phyloP scores from a whole-genome alignment of 2,329 filamentous ascomycete species.

The Paecilomyces formosus region DNA sequence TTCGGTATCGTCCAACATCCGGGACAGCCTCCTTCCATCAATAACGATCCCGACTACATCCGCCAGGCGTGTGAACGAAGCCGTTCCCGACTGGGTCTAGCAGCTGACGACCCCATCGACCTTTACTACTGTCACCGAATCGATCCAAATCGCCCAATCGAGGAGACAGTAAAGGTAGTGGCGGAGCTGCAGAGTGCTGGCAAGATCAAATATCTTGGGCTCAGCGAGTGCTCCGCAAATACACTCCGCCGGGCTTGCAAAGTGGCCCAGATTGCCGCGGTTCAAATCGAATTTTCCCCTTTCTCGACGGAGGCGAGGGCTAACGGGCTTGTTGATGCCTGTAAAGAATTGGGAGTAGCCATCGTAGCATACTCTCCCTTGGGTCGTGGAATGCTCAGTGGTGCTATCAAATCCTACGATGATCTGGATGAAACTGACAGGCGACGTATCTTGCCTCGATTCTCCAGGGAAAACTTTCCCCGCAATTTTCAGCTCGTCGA shows the following conservation, averaged over 20 bases:
- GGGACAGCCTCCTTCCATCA: no score
- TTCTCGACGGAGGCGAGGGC: conserved; percentile 40
- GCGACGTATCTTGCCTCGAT: no score
- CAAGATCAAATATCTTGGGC: conserved; percentile 47
- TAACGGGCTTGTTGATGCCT: conserved; percentile 37
- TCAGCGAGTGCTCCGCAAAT: conserved; percentile 42
- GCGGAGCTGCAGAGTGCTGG: conserved; percentile 42
- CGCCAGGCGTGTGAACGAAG: conserved; percentile 32
- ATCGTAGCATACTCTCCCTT: conserved; percentile 31
- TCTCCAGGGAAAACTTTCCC: no score
- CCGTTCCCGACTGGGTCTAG: conserved; percentile 33
- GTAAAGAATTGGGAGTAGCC: conserved; percentile 37
- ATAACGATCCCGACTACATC: no score
- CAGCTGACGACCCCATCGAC: conserved; percentile 41
- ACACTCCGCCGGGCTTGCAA: conserved; percentile 44
- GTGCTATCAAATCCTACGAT: background rate
- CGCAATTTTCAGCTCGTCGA: no score
- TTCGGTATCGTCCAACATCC: no score
- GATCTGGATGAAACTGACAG: no score
- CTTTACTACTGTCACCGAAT: conserved; percentile 42
- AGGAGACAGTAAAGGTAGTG: conserved; percentile 37
- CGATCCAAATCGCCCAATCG: conserved; percentile 29
- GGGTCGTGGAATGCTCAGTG: conserved; percentile 17
- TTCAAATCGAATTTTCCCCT: conserved; percentile 49
- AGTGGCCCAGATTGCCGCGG: conserved; percentile 43